Conservation (phyloP, 257 asterid genomes). For the Sherardia arvensis region DNA sequence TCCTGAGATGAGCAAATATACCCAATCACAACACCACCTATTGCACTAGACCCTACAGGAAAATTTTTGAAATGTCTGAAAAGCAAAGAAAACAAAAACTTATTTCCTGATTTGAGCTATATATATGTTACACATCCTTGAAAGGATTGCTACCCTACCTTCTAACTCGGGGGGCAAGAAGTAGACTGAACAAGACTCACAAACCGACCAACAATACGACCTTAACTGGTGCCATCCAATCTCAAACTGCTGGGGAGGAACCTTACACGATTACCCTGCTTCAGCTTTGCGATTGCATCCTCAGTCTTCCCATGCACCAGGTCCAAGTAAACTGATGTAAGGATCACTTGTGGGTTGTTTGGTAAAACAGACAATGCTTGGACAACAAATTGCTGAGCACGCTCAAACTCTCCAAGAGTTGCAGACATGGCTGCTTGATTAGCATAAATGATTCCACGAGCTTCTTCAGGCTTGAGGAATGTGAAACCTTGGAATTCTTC, state of each 20-base stretch:
- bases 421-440: constrained; percentile 60
- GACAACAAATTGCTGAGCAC: constrained; percentile 38
- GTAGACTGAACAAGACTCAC: constrained; percentile 28
- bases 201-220: constrained; percentile 9
- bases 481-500: constrained; percentile 34
- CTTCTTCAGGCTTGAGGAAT: constrained; percentile 72
- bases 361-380: constrained; percentile 50
- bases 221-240: constrained; percentile 34
- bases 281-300: constrained; percentile 67
- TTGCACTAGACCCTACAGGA: constrained; percentile 24
- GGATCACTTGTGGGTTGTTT: constrained; percentile 43
- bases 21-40: constrained; percentile 35
- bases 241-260: constrained; percentile 26
- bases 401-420: constrained; percentile 54
- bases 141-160: constrained; percentile 59
- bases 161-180: constrained; percentile 38
- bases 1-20: constrained; percentile 32
- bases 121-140: constrained; percentile 67
- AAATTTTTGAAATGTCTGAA: constrained; percentile 12
- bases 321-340: constrained; percentile 70
- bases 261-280: constrained; percentile 35
- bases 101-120: constrained; percentile 61
- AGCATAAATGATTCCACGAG: constrained; percentile 50
- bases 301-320: constrained; percentile 44
- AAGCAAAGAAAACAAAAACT: constrained; percentile 20